Base-by-base conservation (phyloP, 768 basidiomycete genomes). In the Lyophyllum atratum region DNA sequence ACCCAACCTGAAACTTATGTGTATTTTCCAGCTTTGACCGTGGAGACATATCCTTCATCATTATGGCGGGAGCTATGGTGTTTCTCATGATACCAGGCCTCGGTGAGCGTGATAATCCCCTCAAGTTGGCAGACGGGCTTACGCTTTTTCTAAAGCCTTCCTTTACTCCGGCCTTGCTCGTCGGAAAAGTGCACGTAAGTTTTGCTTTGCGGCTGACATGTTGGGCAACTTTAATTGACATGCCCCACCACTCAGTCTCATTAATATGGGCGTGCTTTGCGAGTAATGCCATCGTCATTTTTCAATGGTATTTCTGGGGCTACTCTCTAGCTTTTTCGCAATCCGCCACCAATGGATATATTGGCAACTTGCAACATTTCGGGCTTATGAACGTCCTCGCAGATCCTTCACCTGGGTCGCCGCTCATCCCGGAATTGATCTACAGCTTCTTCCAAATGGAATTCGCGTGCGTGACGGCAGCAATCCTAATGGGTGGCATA, bases 381-480 rank as follows among this genome's bases (percentile, higher is more conserved):
- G 92, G 89, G 21, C 76, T 95, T 42, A 78, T 82, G 52, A 76
- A 85, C 55, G 93, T 94, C 26, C 79, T 89, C 55, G 86, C 73
- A 26, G 75, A 83, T 14, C 87, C 90, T 0, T 90, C 90, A 10
- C 87, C 89, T 12, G 93, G 90, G 14, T 90, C 90, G 0, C 85
- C 87, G 39, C 80, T 92, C 40, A 84, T 95, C 55, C 94, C 94
- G 9, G 86, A 86, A 54, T 76, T 95, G 47, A 78, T 95, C 28
- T 95, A 91, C 76, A 85, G 84, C 63, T 88, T 93, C 72, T 94
- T 90, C 76, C 90, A 92, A 68, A 88, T 90, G 87, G 89, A 90
- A 72, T 93, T 91, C 67, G 89, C 86, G 21, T 89, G 87, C 54
- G 90, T 93, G 17, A 93, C 91, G 1, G 86, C 88, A 15, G 86